Evolutionary conservation across 2,329 filamentous ascomycete genomes (phyloP).

Genomic region (Celoporthe dispersa): DNA sequence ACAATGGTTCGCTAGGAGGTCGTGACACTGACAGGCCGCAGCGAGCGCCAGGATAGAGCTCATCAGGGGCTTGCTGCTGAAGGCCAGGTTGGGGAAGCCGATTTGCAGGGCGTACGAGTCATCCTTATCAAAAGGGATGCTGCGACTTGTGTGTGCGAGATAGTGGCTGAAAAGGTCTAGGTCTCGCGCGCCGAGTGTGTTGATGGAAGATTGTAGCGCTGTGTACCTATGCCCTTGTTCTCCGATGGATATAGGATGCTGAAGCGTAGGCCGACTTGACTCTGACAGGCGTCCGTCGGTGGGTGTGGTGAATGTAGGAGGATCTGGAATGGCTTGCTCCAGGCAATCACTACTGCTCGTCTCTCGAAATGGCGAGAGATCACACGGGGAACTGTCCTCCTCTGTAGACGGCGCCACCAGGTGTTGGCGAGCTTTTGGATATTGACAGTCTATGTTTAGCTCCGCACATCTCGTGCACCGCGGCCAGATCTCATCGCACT

Average conservation of each 20-base stretch:
- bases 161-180: conserved; percentile 47
- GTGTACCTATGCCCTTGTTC: not conserved
- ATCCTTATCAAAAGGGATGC: conserved; percentile 41
- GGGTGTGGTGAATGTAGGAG: not conserved
- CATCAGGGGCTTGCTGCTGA: conserved; percentile 45
- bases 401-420: not conserved
- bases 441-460: conserved; percentile 52
- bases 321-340: not conserved
- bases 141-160: conserved; percentile 45
- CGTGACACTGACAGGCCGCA: conserved; percentile 45
- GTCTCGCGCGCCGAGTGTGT: conserved; percentile 33
- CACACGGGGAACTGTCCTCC: not conserved
- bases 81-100: conserved; percentile 48
- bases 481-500: conserved; percentile 54
- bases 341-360: not conserved
- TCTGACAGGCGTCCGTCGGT: not conserved
- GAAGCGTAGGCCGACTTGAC: not conserved
- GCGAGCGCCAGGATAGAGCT: conserved; percentile 47
- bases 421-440: conserved; percentile 38
- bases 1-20: conserved; percentile 33
- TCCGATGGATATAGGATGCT: too few species aligned
- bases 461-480: conserved; percentile 52
- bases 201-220: not conserved
- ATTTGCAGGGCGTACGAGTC: conserved; percentile 47
- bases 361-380: not conserved